Conservation (phyloP, 2,329 filamentous ascomycete species). For the Venturiaceae sp. region DNA sequence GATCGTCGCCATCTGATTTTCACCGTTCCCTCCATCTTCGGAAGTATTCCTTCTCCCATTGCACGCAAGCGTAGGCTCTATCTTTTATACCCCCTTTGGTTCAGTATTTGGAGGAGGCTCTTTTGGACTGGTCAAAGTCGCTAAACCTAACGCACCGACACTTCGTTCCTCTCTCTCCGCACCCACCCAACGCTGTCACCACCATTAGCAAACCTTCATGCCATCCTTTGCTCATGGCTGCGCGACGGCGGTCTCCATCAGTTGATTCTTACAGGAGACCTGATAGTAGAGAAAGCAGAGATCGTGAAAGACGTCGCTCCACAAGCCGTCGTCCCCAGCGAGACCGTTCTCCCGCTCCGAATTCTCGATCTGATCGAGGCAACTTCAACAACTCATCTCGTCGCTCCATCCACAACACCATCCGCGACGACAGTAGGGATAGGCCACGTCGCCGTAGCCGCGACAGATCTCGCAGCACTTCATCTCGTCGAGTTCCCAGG, state of each 20-base stretch:
- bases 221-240: conserved; percentile 3
- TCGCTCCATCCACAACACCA: background rate
- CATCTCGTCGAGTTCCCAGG: conserved; percentile 10
- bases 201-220: conserved; percentile 3
- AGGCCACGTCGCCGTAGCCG: conserved; percentile 23
- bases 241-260: conserved; percentile 5
- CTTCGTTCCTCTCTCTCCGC: background rate
- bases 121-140: background rate
- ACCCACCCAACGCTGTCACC: background rate
- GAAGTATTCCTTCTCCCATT: background rate
- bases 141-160: background rate
- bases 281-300: background rate
- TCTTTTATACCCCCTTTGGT: background rate
- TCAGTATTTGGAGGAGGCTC: background rate
- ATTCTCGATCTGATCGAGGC: background rate
- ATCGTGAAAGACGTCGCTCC: conserved; percentile 4
- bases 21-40: background rate
- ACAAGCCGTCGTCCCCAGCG: background rate
- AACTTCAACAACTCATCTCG: background rate
- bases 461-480: conserved; percentile 10
- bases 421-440: conserved; percentile 12
- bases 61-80: background rate
- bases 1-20: background rate
- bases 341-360: background rate
- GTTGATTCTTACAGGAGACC: conserved; percentile 2